phyloP scores from a whole-genome alignment of 2,329 filamentous ascomycete species.

The Claviceps purpurea region DNA sequence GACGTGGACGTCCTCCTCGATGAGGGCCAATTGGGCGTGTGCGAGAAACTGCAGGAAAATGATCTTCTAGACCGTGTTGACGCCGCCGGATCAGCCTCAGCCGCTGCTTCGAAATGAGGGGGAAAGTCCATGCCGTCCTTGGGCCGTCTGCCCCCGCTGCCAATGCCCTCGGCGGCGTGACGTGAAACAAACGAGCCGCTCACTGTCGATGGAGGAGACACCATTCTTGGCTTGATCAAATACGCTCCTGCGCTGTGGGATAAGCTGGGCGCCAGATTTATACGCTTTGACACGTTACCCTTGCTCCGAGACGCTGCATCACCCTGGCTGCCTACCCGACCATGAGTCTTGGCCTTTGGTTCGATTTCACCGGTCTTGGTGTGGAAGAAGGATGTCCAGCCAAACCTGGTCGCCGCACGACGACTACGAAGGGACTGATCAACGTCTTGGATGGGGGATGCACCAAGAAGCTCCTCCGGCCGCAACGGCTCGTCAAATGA shows the following conservation, averaged over 20 bases:
- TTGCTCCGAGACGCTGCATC: slow-evolving; percentile 16
- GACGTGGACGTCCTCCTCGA: slow-evolving; percentile 39
- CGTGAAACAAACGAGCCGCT: slow-evolving; percentile 12
- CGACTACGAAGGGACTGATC: slow-evolving; percentile 6
- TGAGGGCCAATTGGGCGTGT: slow-evolving; percentile 19
- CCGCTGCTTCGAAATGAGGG: slow-evolving; percentile 13
- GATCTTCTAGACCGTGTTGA: slow-evolving; percentile 35
- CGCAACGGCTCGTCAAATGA: slow-evolving; percentile 22
- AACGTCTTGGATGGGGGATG: slow-evolving; percentile 12
- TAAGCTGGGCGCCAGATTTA: slow-evolving; percentile 12
- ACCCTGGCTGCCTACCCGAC: slow-evolving; percentile 10
- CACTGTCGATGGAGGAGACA: slow-evolving; percentile 15
- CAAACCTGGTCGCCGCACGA: slow-evolving; percentile 5
- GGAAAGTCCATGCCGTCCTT: slow-evolving; percentile 11
- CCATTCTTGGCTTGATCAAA: slow-evolving; percentile 24
- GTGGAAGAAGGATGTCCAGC: slow-evolving; percentile 48
- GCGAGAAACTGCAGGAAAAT: slow-evolving; percentile 46
- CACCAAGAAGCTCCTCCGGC: slow-evolving; percentile 17
- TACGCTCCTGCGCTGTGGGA: slow-evolving; percentile 15
- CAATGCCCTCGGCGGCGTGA: slow-evolving; percentile 12
- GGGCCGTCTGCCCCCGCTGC: slow-evolving; percentile 5
- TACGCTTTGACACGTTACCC: slow-evolving; percentile 14
- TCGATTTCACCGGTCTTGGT: slow-evolving; percentile 19
- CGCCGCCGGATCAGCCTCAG: slow-evolving; percentile 21
- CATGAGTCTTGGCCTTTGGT: slow-evolving; percentile 9